phyloP scores from a whole-genome alignment of 2,329 filamentous ascomycete species.

The Aspergillus aculeatinus region DNA sequence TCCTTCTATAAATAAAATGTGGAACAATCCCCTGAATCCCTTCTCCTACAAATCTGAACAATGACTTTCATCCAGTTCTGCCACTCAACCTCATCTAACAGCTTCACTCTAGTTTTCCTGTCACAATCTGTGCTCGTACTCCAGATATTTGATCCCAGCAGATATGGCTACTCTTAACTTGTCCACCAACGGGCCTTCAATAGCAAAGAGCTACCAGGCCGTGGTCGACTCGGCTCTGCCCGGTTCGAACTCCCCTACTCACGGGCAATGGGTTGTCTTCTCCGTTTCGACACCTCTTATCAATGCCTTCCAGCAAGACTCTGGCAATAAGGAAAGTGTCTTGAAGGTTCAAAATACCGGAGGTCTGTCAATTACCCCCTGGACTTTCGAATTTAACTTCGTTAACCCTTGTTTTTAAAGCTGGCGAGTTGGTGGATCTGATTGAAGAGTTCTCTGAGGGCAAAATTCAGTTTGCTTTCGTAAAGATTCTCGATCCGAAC shows the following conservation, averaged over 20 bases:
- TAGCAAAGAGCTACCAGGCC: slow-evolving; percentile 71
- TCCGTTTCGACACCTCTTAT: slow-evolving; percentile 87
- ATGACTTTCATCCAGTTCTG: neutral
- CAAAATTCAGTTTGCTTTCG: slow-evolving; percentile 92
- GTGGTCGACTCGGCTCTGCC: slow-evolving; percentile 62
- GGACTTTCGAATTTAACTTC: neutral
- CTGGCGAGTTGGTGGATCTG: slow-evolving; percentile 85
- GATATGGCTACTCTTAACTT: slow-evolving; percentile 77
- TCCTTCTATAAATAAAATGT: neutral
- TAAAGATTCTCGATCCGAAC: slow-evolving; percentile 95
- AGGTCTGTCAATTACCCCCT: slow-evolving; percentile 53
- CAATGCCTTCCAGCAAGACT: slow-evolving; percentile 85
- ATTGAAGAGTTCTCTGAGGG: slow-evolving; percentile 97
- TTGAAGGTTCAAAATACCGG: slow-evolving; percentile 92
- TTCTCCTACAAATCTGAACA: neutral
- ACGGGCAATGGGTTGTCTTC: slow-evolving; percentile 91
- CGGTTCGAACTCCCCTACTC: slow-evolving; percentile 70
- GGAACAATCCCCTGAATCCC: neutral
- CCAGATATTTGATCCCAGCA: neutral
- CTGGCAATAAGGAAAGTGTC: slow-evolving; percentile 83
- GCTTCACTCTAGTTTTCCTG: neutral
- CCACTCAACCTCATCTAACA: neutral
- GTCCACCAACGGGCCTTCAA: slow-evolving; percentile 76
- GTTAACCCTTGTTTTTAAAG: slow-evolving; percentile 53
- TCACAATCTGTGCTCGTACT: neutral